Base-by-base conservation (phyloP, 2,329 filamentous ascomycete genomes). In the Talaromyces sp. region DNA sequence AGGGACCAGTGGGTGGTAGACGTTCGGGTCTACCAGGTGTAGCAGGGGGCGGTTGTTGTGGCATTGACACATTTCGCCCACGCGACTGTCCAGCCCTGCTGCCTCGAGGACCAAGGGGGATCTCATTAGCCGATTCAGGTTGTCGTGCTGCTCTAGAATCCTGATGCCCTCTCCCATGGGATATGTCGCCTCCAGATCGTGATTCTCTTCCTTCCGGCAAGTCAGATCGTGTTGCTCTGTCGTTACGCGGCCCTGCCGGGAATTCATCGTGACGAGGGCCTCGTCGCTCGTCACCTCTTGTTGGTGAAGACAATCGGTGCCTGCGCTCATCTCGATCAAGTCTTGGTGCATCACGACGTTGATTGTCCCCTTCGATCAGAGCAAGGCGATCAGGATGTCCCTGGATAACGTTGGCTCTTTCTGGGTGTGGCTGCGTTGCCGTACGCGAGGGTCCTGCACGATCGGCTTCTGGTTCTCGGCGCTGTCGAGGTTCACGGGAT, bases 61-160 rank as follows among this genome's bases (percentile, higher is more conserved):
- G 67, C 11, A 73, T 71, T 21, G 77, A 72, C 55, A 74, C 73
- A 64, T 75, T 77, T 42, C 80, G 76, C n/a, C 73, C 74, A 64
- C 71, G 71, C 60, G 70, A 65, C n/a, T 58, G 63, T 64, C 75
- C 44, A 48, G 44, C 44, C 23, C 44, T 48, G 28, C 44, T 78
- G 37, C 76, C 76, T 63, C 82, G 77, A 58, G 84, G 85, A 1
- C 84, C 85, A 42, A 82, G 83, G 25, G 85, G 84, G 57, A 76
- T 80, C 21, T 86, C 77, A 25, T 69, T 62, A 58, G 69, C 63
- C 12, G 72, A 65, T 12, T 77, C 76, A 16, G 74, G 72, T 66
- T 75, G 74, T n/a, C 76, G 72, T 21, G 68, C 68, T 35, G 68
- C 68, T 50, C 65, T 68, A 37, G 72, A 71, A 23, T 81, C 80